Evolutionary conservation across 805 yeast species (phyloP), one percentile per base, ranked within the genome.

Genomic region (Kodamaea kaohsiungensis): DNA sequence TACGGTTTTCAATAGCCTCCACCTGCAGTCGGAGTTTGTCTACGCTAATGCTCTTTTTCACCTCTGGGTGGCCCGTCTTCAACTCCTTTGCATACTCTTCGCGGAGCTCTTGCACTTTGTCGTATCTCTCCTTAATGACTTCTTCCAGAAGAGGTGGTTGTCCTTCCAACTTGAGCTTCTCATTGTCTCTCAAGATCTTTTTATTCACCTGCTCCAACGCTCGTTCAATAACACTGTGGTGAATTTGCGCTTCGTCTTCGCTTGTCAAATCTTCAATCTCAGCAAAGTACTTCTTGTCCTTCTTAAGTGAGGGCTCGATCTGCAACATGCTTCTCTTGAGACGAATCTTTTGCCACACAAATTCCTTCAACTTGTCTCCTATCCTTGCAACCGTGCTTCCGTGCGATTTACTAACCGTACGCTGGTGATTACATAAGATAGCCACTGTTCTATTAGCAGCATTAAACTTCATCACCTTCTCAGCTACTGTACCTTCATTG

Each of bases 391-490:
- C 90, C 5, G 91, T 79, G 19, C 83, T 82, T 47, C 88, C 96
- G 65, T 93, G 98, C 3, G 84, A 83, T 67, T 92, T 93, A 49
- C 91, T 82, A 8, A 92, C 91, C 16, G 96, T 84, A 71, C 97
- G 86, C 79, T 92, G 98, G 81, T 92, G 98, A 78, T 92, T 92
- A 88, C 98, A 92, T 63, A 92, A 76, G 56, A 92, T 91, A 5
- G 98, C 98, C 55, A 92, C 98, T 2, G 93, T 88, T 70, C 98
- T 83, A 68, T 92, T 92, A 1, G 98, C 98, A 17, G 97, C 97
- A 71, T 93, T 92, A 71, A 87, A 92, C 57, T 83, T 85, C 53
- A 92, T 86, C 50, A 92, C 86, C 63, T 91, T 93, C 67, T 92
- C 98, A 19, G 88, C 87, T 3, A 90, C 88, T 0, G 96, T 84